Percentiles rank a stretch among this genome's conserved stretches.
Conservation (phyloP, 768 basidiomycete species). For the Trametes cinnabarina region DNA sequence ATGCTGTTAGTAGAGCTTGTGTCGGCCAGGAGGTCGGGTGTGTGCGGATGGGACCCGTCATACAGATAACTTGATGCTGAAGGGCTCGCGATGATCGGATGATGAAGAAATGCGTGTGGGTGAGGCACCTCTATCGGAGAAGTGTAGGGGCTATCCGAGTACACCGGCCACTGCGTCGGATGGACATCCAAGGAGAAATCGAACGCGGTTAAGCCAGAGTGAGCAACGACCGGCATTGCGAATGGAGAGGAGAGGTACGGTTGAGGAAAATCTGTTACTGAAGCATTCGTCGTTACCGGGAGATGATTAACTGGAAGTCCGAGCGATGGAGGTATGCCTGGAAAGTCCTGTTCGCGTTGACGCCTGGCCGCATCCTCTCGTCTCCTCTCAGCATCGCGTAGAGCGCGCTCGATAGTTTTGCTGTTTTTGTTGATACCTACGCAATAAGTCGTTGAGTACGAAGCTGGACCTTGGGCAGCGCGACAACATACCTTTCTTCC, state of each 20-base stretch:
- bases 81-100: background rate
- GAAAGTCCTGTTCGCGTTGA: background rate
- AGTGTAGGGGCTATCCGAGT: background rate
- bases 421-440: slow-evolving; percentile 14
- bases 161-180: background rate
- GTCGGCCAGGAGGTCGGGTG: background rate
- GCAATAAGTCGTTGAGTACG: background rate
- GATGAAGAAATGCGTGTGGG: background rate
- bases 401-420: slow-evolving; percentile 9
- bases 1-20: background rate
- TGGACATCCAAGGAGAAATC: background rate
- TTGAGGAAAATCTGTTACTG: background rate
- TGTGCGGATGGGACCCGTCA: background rate
- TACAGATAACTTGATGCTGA: background rate
- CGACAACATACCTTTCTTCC: slow-evolving; percentile 13
- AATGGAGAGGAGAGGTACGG: background rate
- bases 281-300: background rate
- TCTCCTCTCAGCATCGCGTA: slow-evolving; percentile 6
- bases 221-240: slow-evolving; percentile 13
- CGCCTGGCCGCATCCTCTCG: slow-evolving; percentile 1
- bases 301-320: background rate
- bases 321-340: background rate
- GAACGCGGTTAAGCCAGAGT: background rate
- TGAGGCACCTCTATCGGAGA: background rate
- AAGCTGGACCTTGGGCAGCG: too few relatives aligned